Conservation (phyloP, 805 yeast species). For the Candida taoyuanica region DNA sequence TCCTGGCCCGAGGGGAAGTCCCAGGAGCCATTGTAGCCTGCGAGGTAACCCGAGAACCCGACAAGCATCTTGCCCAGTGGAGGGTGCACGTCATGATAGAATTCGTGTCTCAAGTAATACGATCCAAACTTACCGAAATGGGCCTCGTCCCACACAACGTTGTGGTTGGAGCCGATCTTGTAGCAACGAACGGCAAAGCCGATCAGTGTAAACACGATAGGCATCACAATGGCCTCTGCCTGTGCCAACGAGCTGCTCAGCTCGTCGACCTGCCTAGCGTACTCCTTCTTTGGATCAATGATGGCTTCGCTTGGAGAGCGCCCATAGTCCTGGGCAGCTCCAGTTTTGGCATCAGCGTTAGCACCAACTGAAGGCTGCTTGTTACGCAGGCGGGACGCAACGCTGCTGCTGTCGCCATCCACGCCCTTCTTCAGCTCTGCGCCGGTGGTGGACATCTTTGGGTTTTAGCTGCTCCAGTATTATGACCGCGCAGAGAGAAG, state of each 20-base stretch:
- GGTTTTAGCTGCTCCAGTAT: no score
- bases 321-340: no score
- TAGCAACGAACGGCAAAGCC: slow-evolving; percentile 75
- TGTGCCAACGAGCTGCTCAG: slow-evolving; percentile 17
- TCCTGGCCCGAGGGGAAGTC: slow-evolving; percentile 77
- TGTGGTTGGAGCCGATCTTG: slow-evolving; percentile 61
- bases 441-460: slow-evolving; percentile 17
- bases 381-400: slow-evolving; percentile 21
- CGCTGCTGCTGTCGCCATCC: no score
- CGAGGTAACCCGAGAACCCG: slow-evolving; percentile 80
- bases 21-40: slow-evolving; percentile 85
- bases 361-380: slow-evolving; percentile 10
- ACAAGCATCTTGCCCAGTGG: slow-evolving; percentile 93
- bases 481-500: background rate
- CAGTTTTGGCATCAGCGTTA: background rate
- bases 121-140: slow-evolving; percentile 97
- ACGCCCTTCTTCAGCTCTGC: slow-evolving; percentile 12
- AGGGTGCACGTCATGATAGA: slow-evolving; percentile 96
- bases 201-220: slow-evolving; percentile 60
- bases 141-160: slow-evolving; percentile 97
- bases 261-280: slow-evolving; percentile 17
- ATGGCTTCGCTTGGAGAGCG: no score
- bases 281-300: slow-evolving; percentile 19
- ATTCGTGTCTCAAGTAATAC: slow-evolving; percentile 80
- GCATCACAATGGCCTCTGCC: slow-evolving; percentile 39